Percentiles rank a stretch among this genome's conserved stretches.
These are phyloP conservation scores for Leptographium radiaticola DNA, from an alignment of 2,329 filamentous ascomycete genomes.

Conservation along the genomic window DNA sequence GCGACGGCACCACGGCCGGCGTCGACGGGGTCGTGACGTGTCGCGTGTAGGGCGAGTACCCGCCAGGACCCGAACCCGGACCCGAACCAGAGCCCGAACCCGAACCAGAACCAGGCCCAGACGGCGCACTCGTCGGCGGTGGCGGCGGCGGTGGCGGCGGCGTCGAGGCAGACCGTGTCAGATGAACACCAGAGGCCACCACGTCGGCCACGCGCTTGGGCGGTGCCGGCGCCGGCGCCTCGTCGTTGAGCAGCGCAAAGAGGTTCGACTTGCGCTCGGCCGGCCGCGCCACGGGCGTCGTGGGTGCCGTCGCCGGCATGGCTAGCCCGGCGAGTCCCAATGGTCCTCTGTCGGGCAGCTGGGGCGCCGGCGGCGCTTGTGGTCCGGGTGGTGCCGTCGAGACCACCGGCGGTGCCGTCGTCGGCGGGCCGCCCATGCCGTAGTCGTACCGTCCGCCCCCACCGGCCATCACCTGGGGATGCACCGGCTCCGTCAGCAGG, in stretches of 20 bases:
- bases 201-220: constrained; percentile 39
- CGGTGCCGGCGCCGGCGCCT: constrained; percentile 25
- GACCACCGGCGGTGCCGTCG: constrained; percentile 10
- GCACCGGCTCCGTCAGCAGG: constrained; percentile 9
- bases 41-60: constrained; percentile 33
- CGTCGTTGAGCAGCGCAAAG: constrained; percentile 50
- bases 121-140: constrained; percentile 1
- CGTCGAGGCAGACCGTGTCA: constrained; percentile 3
- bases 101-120: no score
- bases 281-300: constrained; percentile 24
- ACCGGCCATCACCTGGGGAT: constrained; percentile 7
- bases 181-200: constrained; percentile 11
- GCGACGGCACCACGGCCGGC: constrained; percentile 36
- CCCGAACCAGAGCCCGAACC: no score
- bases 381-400: not conserved
- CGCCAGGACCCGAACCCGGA: constrained; percentile 10
- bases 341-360: no score
- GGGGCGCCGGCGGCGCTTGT: no score
- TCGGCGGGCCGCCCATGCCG: no score
- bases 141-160: constrained; percentile 5
- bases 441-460: constrained; percentile 22
- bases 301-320: constrained; percentile 14
- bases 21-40: constrained; percentile 17
- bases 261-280: constrained; percentile 48
- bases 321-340: no score